Percentiles rank a stretch among this genome's conserved stretches.
These are phyloP conservation scores for Colletotrichum gigasporum DNA, from an alignment of 2,329 filamentous ascomycete genomes.

Conservation along the genomic window DNA sequence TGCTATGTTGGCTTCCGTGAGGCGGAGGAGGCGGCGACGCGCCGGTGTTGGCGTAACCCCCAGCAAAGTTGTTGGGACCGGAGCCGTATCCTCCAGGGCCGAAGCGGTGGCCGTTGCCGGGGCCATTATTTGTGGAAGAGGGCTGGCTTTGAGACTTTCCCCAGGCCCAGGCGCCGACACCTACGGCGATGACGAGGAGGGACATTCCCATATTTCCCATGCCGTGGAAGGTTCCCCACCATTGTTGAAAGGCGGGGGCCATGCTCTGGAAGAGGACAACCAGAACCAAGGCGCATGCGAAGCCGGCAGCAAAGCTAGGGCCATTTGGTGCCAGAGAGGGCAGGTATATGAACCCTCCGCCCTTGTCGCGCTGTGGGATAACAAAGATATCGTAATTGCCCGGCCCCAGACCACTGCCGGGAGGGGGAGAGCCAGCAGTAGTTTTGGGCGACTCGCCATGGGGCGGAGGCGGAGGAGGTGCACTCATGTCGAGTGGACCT, in stretches of 20 bases:
- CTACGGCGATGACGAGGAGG: slow-evolving; percentile 77
- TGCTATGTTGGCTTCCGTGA: slow-evolving; percentile 25
- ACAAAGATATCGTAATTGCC: slow-evolving; percentile 98
- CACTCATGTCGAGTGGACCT: slow-evolving; percentile 51
- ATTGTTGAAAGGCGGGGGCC: slow-evolving; percentile 77
- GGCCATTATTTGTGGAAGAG: slow-evolving; percentile 42
- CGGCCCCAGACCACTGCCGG: slow-evolving; percentile 74
- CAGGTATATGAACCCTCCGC: slow-evolving; percentile 92
- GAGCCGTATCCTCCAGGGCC: slow-evolving; percentile 27
- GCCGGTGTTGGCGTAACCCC: slow-evolving; percentile 25
- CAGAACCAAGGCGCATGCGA: slow-evolving; percentile 77
- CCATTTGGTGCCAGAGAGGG: slow-evolving; percentile 85
- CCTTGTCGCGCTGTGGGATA: slow-evolving; percentile 90
- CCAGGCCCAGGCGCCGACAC: slow-evolving; percentile 77
- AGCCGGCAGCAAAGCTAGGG: slow-evolving; percentile 92
- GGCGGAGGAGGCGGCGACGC: slow-evolving; percentile 35
- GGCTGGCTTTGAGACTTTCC: slow-evolving; percentile 30
- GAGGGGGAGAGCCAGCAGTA: slow-evolving; percentile 57
- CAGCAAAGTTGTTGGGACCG: slow-evolving; percentile 27
- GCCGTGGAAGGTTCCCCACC: slow-evolving; percentile 76
- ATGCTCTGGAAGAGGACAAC: slow-evolving; percentile 79
- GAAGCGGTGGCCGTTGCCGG: slow-evolving; percentile 10
- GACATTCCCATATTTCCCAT: slow-evolving; percentile 79
- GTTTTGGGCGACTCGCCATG: slow-evolving; percentile 82
- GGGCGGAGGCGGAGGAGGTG: slow-evolving; percentile 83